Evolutionary conservation across 192 early-diverging fungal genomes (phyloP).

Genomic region (Rhizophagus sp.): DNA sequence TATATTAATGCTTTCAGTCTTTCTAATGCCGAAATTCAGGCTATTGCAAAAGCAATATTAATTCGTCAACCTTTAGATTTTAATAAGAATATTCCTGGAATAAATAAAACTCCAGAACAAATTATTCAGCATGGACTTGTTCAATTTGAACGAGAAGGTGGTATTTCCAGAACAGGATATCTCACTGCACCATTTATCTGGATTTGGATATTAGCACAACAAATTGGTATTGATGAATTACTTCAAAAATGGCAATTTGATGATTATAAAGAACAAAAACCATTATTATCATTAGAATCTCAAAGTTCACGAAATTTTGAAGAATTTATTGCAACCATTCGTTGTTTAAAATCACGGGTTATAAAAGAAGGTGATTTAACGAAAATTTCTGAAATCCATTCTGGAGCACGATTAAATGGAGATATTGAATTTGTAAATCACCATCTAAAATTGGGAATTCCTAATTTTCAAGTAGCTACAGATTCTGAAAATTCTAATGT

Average conservation of each 20-base stretch:
- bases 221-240: conserved; percentile 1
- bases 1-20: conserved; percentile 23
- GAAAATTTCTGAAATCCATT: conserved; percentile 18
- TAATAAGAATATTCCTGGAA: neutral
- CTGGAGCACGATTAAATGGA: conserved; percentile 24
- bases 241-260: conserved; percentile 19
- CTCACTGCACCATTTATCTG: conserved; percentile 38
- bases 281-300: neutral
- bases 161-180: conserved; percentile 18
- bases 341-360: conserved; percentile 6
- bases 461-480: no score
- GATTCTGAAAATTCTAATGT: no score
- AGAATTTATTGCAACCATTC: conserved; percentile 19
- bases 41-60: neutral
- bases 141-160: neutral
- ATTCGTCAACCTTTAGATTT: neutral
- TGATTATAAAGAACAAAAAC: conserved; percentile 20
- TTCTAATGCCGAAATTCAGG: neutral
- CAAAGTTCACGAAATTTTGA: conserved; percentile 2
- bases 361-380: conserved; percentile 12
- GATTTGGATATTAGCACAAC: conserved; percentile 39
- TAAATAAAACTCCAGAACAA: neutral
- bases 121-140: neutral
- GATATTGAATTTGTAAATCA: neutral
- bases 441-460: neutral